phyloP scores from a whole-genome alignment of 2,329 filamentous ascomycete genomes.

The Hypomyces perniciosus region DNA sequence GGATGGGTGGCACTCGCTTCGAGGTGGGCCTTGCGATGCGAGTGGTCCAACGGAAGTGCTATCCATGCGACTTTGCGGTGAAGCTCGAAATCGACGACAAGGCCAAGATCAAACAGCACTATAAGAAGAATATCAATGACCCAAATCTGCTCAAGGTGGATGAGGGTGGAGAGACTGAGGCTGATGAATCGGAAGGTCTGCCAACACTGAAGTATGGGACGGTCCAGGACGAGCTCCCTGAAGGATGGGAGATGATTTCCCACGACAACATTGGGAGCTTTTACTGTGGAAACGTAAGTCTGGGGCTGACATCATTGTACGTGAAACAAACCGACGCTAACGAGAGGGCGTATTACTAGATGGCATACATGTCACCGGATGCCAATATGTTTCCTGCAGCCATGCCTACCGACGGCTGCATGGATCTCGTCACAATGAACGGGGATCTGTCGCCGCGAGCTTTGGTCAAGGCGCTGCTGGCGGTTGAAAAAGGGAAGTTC shows the following conservation, averaged over 20 bases:
- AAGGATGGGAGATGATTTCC: conserved; percentile 68
- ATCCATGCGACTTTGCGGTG: conserved; percentile 83
- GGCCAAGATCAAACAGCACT: conserved; percentile 65
- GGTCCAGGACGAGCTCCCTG: conserved; percentile 67
- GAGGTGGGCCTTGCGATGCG: conserved; percentile 77
- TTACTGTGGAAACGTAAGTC: conserved; percentile 77
- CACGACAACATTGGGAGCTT: conserved; percentile 83
- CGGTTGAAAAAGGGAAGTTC: conserved; percentile 66
- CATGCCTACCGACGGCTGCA: conserved; percentile 73
- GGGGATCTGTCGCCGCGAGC: conserved; percentile 65
- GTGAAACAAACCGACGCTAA: background rate
- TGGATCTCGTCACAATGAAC: conserved; percentile 78
- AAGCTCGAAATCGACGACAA: conserved; percentile 79
- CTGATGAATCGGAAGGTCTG: conserved; percentile 45
- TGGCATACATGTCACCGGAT: conserved; percentile 85
- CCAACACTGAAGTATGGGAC: conserved; percentile 76
- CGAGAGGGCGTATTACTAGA: conserved; percentile 39
- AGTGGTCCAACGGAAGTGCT: conserved; percentile 68
- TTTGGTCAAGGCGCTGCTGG: conserved; percentile 63
- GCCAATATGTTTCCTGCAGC: conserved; percentile 83
- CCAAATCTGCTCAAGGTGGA: conserved; percentile 18
- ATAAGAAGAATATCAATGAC: conserved; percentile 45
- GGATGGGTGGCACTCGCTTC: conserved; percentile 86
- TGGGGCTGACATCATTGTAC: too few relatives aligned
- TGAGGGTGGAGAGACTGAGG: conserved; percentile 20